These are phyloP conservation scores for Botryosphaeria dothidea DNA, from an alignment of 2,329 filamentous ascomycete species.

Conservation along the genomic window DNA sequence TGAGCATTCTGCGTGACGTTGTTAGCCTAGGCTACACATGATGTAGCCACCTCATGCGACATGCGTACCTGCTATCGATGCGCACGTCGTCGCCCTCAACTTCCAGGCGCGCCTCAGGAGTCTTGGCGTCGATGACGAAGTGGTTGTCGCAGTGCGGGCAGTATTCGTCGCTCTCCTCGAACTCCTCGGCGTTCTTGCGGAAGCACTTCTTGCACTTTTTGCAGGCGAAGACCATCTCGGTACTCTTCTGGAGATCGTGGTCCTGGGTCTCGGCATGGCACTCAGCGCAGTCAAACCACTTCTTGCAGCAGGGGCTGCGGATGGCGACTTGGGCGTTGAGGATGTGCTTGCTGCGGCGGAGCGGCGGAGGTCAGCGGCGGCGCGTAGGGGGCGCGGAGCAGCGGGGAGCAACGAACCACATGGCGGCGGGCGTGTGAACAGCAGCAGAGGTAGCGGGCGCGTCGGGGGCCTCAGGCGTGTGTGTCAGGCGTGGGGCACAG, in stretches of 20 bases:
- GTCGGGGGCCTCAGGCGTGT: conserved; percentile 2
- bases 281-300: conserved; percentile 99
- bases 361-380: conserved; percentile 4
- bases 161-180: conserved; percentile 97
- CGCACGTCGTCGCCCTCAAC: conserved; percentile 90
- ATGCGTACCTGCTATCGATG: conserved; percentile 65
- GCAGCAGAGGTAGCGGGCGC: neutral
- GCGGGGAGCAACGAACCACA: conserved; percentile 29
- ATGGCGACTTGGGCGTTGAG: conserved; percentile 97
- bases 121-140: conserved; percentile 86
- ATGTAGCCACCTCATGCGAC: conserved; percentile 20
- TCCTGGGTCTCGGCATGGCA: conserved; percentile 82
- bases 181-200: conserved; percentile 87
- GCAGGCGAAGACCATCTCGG: conserved; percentile 94
- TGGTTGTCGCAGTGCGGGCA: conserved; percentile 99
- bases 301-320: conserved; percentile 91
- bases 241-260: conserved; percentile 73
- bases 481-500: neutral
- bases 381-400: neutral
- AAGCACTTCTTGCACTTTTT: conserved; percentile 99
- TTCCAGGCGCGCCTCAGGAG: conserved; percentile 77
- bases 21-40: neutral
- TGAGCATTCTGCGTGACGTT: conserved; percentile 69
- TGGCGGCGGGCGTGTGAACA: conserved; percentile 21
- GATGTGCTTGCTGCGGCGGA: conserved; percentile 78